Percentiles rank a stretch among this genome's conserved stretches.
Evolutionary conservation across 306 rosid genomes (phyloP).

Genomic region (Cicer yamashitae): DNA sequence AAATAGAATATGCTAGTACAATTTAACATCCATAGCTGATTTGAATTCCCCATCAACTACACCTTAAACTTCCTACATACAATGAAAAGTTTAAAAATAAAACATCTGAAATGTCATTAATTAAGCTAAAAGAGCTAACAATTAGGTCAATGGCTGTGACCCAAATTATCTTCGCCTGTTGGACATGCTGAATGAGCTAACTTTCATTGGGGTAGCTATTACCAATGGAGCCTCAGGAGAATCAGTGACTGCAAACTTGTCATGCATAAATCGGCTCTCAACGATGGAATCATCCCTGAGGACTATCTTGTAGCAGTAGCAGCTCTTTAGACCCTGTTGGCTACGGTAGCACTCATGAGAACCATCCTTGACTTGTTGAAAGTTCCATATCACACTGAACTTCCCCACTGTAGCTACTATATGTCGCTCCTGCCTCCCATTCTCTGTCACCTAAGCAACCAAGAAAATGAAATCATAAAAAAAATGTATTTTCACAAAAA

Average conservation of each 20-base stretch:
- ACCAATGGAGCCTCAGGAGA: conserved; percentile 99
- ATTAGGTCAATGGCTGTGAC: conserved; percentile 30
- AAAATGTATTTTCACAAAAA: conserved; percentile 32
- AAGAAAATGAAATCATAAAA: conserved; percentile 1
- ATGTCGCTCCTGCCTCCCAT: conserved; percentile 97
- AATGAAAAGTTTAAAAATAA: conserved; percentile 41
- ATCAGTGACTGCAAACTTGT: conserved; percentile 83
- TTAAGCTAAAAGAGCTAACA: conserved; percentile 47
- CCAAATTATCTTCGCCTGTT: conserved; percentile 62
- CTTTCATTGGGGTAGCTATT: conserved; percentile 96
- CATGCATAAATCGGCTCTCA: conserved; percentile 96
- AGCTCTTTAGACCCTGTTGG: conserved; percentile 94
- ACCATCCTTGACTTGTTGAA: conserved; percentile 91
- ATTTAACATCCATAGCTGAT: conserved; percentile 43
- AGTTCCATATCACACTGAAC: conserved; percentile 97
- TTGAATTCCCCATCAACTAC: conserved; percentile 36
- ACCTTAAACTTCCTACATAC: conserved; percentile 47
- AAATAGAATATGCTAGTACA: conserved; percentile 41
- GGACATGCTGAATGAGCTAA: conserved; percentile 97
- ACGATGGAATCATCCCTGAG: conserved; percentile 95
- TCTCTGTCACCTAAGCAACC: conserved; percentile 79
- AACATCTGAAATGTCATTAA: conserved; percentile 46
- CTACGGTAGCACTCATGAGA: conserved; percentile 88
- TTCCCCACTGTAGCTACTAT: conserved; percentile 96
- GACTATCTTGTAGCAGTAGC: conserved; percentile 97